A percentile compares a stretch with the other conserved stretches of the same genome.
Evolutionary conservation across 1,139 yeast genomes (phyloP).

Genomic region (Petasospora fabianii): DNA sequence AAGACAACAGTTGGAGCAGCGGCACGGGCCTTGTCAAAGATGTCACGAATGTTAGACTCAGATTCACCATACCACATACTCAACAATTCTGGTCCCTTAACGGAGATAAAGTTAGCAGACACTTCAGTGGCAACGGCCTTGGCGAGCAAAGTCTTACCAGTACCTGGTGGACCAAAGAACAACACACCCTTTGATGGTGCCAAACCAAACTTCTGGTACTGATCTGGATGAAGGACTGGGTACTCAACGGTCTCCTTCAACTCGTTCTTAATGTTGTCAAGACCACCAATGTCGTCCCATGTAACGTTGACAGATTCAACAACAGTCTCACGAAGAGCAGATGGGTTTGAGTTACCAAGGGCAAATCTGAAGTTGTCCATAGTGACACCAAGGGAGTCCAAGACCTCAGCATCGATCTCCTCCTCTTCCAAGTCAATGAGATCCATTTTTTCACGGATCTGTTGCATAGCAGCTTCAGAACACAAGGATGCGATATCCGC

Average conservation of each 20-base stretch:
- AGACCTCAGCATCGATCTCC: constrained; percentile 94
- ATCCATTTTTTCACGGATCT: constrained; percentile 99
- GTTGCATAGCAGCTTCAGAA: constrained; percentile 98
- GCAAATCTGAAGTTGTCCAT: constrained; percentile 99
- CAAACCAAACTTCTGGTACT: constrained; percentile 95
- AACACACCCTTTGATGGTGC: constrained; percentile 97
- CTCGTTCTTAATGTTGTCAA: constrained; percentile 92
- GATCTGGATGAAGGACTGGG: constrained; percentile 98
- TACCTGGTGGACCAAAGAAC: constrained; percentile 99
- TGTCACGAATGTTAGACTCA: constrained; percentile 94
- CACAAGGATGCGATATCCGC: constrained; percentile 91
- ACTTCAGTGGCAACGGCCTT: constrained; percentile 99
- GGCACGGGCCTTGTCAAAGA: constrained; percentile 97
- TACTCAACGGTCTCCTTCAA: constrained; percentile 98
- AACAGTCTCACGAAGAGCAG: constrained; percentile 98
- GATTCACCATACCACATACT: constrained; percentile 99
- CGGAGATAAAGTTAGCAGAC: constrained; percentile 93
- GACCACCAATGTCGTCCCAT: constrained; percentile 82
- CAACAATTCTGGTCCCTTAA: constrained; percentile 94
- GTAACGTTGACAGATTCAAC: constrained; percentile 98
- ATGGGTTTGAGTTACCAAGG: constrained; percentile 95
- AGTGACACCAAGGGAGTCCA: constrained; percentile 95
- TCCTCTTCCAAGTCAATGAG: constrained; percentile 96
- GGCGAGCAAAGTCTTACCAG: constrained; percentile 96
- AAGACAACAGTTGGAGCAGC: constrained; percentile 98